These are phyloP conservation scores for Albugo candida DNA, from an alignment of 352 stramenopile genomes.

Conservation along the genomic window DNA sequence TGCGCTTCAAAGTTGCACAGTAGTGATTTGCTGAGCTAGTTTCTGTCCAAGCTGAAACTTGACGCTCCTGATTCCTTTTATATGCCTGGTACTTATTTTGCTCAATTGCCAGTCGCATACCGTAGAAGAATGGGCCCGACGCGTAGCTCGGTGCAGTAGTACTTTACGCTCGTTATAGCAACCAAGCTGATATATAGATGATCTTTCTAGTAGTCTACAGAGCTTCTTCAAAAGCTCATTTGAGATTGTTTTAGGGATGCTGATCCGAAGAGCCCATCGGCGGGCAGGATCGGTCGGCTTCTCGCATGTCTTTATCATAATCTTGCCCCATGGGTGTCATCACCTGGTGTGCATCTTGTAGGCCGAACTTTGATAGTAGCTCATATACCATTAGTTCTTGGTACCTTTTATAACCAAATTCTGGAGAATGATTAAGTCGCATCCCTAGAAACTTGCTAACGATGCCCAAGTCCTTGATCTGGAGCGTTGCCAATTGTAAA, in stretches of 20 bases:
- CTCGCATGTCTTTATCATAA: background rate
- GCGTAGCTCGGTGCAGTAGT: conserved; percentile 10
- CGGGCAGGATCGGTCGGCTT: conserved; percentile 1
- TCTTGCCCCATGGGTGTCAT: conserved; percentile 4
- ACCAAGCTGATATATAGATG: conserved; percentile 13
- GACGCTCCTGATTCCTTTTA: conserved; percentile 7
- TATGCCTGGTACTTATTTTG: conserved; percentile 11
- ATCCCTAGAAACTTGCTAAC: conserved; percentile 15
- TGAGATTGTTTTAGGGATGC: conserved; percentile 11
- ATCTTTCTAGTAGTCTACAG: too few species aligned
- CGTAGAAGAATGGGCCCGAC: conserved; percentile 4
- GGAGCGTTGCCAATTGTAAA: conserved; percentile 1
- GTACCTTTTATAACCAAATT: conserved; percentile 3
- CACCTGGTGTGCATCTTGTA: conserved; percentile 7
- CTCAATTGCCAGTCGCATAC: conserved; percentile 4
- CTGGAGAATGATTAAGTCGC: conserved; percentile 3
- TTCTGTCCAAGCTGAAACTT: conserved; percentile 1
- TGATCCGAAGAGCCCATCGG: background rate
- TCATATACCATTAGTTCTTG: conserved; percentile 10
- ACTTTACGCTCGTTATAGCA: conserved; percentile 13
- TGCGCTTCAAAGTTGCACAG: conserved; percentile 1
- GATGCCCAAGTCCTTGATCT: conserved; percentile 14
- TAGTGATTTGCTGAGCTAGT: background rate
- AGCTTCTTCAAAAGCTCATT: too few species aligned
- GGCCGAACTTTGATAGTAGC: conserved; percentile 6